These are phyloP conservation scores for Acrocalymma vagum DNA, from an alignment of 2,329 filamentous ascomycete species.

Conservation along the genomic window DNA sequence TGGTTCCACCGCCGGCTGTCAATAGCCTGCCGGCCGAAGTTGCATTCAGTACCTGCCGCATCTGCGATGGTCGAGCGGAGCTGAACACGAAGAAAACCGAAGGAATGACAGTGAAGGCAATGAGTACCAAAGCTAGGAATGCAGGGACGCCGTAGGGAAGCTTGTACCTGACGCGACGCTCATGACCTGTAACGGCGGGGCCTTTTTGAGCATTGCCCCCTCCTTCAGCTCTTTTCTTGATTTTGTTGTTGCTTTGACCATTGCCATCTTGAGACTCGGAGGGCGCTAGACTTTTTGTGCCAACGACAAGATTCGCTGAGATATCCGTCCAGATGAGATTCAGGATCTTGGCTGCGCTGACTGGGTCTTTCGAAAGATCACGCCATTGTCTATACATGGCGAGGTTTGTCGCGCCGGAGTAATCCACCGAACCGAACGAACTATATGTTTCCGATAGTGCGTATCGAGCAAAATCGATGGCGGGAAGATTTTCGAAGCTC, in stretches of 20 bases:
- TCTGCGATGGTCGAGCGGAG: slow-evolving; percentile 5
- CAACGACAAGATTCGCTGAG: slow-evolving; percentile 53
- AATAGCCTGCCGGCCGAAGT: slow-evolving; percentile 18
- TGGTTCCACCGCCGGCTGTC: too few species aligned
- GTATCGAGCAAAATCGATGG: slow-evolving; percentile 37
- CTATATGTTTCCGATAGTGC: slow-evolving; percentile 30
- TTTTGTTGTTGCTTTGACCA: neutral
- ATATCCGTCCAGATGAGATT: slow-evolving; percentile 58
- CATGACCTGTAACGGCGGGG: slow-evolving; percentile 33
- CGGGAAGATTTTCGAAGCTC: slow-evolving; percentile 43
- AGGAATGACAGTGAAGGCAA: neutral
- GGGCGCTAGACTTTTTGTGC: slow-evolving; percentile 38
- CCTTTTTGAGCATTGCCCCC: slow-evolving; percentile 15
- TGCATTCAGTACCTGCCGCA: slow-evolving; percentile 14
- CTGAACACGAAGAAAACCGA: slow-evolving; percentile 8
- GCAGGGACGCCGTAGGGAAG: slow-evolving; percentile 46
- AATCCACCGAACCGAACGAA: slow-evolving; percentile 29
- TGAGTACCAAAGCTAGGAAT: slow-evolving; percentile 18
- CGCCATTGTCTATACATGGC: slow-evolving; percentile 55
- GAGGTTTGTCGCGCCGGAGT: slow-evolving; percentile 48
- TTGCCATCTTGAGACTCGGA: slow-evolving; percentile 9
- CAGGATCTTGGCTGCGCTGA: slow-evolving; percentile 45
- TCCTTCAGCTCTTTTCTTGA: slow-evolving; percentile 1
- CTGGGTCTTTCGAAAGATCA: slow-evolving; percentile 36
- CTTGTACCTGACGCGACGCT: slow-evolving; percentile 41